A percentile compares a stretch with the other conserved stretches of the same genome.
These are phyloP conservation scores for Wickerhamiella qilinensis DNA, from an alignment of 805 yeast genomes.

Conservation along the genomic window DNA sequence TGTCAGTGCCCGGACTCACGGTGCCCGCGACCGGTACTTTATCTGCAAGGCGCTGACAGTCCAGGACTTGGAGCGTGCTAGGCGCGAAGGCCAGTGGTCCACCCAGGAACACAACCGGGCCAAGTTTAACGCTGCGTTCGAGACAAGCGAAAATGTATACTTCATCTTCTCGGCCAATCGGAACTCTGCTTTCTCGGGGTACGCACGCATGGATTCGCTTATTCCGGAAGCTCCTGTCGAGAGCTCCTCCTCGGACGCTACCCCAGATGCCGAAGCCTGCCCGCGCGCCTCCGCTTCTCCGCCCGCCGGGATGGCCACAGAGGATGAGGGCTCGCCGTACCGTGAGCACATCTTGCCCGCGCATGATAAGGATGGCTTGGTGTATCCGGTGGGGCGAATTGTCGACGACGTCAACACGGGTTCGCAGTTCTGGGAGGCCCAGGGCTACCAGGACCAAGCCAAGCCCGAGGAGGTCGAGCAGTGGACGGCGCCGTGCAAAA, in stretches of 20 bases:
- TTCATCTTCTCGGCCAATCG: constrained; percentile 27
- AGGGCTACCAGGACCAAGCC: constrained; percentile 11
- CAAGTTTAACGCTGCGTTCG: constrained; percentile 24
- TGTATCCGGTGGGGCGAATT: constrained; percentile 21
- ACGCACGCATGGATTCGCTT: constrained; percentile 24
- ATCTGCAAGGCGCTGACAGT: constrained; percentile 26
- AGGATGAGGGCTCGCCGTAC: too few relatives aligned
- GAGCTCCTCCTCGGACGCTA: too few relatives aligned
- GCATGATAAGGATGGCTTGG: constrained; percentile 5
- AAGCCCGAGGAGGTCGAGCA: constrained; percentile 12
- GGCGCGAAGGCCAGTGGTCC: constrained; percentile 22
- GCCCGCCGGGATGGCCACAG: constrained; percentile 1
- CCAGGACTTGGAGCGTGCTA: constrained; percentile 24
- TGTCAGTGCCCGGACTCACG: constrained; percentile 2
- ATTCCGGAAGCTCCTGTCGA: constrained; percentile 10
- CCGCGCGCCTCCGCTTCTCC: background rate
- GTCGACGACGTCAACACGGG: constrained; percentile 24
- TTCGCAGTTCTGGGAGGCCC: constrained; percentile 25
- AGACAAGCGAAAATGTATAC: constrained; percentile 21
- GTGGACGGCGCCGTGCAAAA: constrained; percentile 25
- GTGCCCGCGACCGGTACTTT: constrained; percentile 20
- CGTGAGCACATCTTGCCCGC: constrained; percentile 1
- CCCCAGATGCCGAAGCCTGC: too few relatives aligned
- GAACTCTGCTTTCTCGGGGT: constrained; percentile 26
- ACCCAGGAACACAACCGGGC: constrained; percentile 27